Evolutionary conservation across 306 rosid species (phyloP), one percentile per base, ranked within the genome.

Genomic region (Cercis canadensis): DNA sequence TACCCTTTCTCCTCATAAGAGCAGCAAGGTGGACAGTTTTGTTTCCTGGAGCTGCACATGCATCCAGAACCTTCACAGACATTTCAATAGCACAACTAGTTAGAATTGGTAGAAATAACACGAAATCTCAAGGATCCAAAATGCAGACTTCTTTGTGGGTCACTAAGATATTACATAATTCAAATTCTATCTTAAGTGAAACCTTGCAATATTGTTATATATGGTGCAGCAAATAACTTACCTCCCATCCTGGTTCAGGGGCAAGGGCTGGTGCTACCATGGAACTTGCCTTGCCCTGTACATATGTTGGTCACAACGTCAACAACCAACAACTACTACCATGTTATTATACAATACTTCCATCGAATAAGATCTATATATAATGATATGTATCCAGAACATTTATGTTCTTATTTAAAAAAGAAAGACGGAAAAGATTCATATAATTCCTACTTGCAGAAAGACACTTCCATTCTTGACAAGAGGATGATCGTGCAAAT

Each of bases 21-120:
- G 99, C 93, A 29, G 97, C 96, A 64, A 91, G 88, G 83, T 91
- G 99, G 64, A 89, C 91, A 17, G 99, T 91, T 83, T 91, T 94
- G 86, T 94, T 94, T 73, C 99, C 97, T 8, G 97, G 99, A 24
- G 99, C 96, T 29, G 97, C 87, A 75, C 97, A 89, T 61, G 96
- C 97, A 84, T 91, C 96, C 65, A 94, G 85, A 81, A 94, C 95
- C 99, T 94, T 70, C 85, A 86, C 70, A 70, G 62, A 83, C 70
- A 77, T 62, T 68, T 32, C 14, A 69, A 71, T 65, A 13, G 67
- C 49, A 45, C 69, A 60, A 57, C 16, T 57, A 19, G 57, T 39
- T 50, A 75, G 47, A 47, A 14, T 59, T 61, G 45, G 54, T 46
- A 65, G 19, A 55, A 52, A 18, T 46, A 57, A 53, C 18, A 21